phyloP scores from a whole-genome alignment of 2,329 filamentous ascomycete genomes.

The Apiospora malaysiana region DNA sequence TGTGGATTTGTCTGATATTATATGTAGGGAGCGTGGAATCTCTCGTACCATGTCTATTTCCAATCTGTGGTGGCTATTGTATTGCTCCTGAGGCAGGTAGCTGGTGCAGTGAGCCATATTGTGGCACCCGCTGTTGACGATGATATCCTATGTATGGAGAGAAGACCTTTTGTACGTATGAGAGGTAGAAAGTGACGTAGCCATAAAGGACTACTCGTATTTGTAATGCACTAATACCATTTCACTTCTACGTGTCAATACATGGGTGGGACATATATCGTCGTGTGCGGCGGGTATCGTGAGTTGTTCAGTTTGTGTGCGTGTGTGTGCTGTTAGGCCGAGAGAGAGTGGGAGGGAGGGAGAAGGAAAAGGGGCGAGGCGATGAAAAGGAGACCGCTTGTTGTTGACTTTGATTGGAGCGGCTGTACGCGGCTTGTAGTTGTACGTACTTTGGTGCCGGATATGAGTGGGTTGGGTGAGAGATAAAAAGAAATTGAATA shows the following conservation, averaged over 20 bases:
- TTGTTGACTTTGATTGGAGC: neutral
- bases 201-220: neutral
- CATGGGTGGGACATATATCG: no score
- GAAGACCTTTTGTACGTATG: conserved; percentile 3
- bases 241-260: neutral
- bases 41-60: neutral
- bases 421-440: conserved; percentile 2
- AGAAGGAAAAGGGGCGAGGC: neutral
- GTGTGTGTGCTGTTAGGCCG: neutral
- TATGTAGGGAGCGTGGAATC: neutral
- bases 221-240: conserved; percentile 7
- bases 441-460: neutral
- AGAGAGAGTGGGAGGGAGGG: no score
- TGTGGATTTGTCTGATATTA: conserved; percentile 4
- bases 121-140: conserved; percentile 10
- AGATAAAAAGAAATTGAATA: neutral
- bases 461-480: neutral
- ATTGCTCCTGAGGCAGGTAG: neutral
- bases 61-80: neutral
- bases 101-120: conserved; percentile 7
- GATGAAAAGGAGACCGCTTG: neutral
- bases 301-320: neutral
- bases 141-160: conserved; percentile 2
- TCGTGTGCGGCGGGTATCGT: neutral
- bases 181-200: neutral